Evolutionary conservation across 202 grass and related monocot species (phyloP).

Genomic region (Zoysia matrella): DNA sequence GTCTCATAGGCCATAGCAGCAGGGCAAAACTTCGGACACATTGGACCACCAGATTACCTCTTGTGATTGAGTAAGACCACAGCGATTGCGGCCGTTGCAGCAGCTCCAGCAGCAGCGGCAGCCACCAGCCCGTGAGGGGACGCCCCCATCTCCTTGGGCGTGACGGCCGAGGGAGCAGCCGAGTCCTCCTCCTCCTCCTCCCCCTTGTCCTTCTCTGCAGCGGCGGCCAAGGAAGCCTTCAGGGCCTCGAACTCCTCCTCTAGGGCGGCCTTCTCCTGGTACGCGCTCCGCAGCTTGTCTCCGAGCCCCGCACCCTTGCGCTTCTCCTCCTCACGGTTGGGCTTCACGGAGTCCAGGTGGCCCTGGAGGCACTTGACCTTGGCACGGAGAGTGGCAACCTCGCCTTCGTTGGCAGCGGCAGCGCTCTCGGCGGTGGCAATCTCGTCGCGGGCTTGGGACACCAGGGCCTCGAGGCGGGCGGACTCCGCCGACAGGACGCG

Average conservation of each 20-base stretch:
- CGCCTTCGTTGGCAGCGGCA: conserved; percentile 21
- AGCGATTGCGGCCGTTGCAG: conserved; percentile 28
- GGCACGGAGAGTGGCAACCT: conserved; percentile 42
- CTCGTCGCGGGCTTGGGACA: conserved; percentile 43
- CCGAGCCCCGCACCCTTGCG: conserved; percentile 26
- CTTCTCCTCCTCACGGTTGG: conserved; percentile 28
- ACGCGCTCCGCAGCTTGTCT: conserved; percentile 28
- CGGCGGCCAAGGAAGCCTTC: conserved; percentile 31
- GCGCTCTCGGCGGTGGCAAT: conserved; percentile 30
- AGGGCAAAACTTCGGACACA: conserved; percentile 41
- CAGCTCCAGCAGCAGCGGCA: conserved; percentile 48
- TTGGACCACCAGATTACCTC: conserved; percentile 53
- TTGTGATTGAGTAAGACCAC: conserved; percentile 43
- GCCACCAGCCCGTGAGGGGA: conserved; percentile 27
- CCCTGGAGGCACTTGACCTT: conserved; percentile 49
- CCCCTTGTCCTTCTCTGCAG: conserved; percentile 18
- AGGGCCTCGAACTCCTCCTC: conserved; percentile 48
- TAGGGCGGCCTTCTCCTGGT: conserved; percentile 47
- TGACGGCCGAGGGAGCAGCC: conserved; percentile 11
- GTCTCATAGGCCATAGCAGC: conserved; percentile 46
- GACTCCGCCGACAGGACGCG: conserved; percentile 49
- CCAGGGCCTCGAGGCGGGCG: conserved; percentile 47
- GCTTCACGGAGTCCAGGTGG: conserved; percentile 35
- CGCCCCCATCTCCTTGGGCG: conserved; percentile 2
- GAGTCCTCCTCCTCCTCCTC: conserved; percentile 15